Evolutionary conservation across 2,329 filamentous ascomycete genomes (phyloP), one percentile per base, ranked within the genome.

Genomic region (Aureobasidium pullulans): DNA sequence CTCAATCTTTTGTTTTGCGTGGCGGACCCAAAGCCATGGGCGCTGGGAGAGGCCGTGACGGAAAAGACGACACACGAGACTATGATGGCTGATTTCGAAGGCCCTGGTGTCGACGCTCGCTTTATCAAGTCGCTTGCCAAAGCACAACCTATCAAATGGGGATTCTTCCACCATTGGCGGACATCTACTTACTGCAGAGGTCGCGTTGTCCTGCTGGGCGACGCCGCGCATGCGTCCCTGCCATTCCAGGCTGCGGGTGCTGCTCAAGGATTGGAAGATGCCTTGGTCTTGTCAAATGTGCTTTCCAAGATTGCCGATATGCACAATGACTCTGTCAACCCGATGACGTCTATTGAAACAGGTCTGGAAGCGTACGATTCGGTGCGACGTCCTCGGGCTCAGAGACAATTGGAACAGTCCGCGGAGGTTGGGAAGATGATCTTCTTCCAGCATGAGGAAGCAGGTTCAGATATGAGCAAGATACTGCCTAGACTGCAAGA

Each of bases 61-160:
- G 16, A 36, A 31, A 46, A 34, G 29, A 43, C 40, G 8, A 57
- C 39, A 43, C 31, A 46, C 15, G 53, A 36, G 13, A 39, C 11
- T 13, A 57, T 57, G 53, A 57, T 57, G 53, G 53, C 28, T 8
- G 53, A 57, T 29, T 57, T 57, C 15, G 29, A 37, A 7, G 47
- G 31, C 5, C 16, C 31, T 4, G 34, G 19, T 9, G 40, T 57
- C 4, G 53, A 57, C 13, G 4, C 40, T 11, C 23, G 53, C 13
- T 37, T 57, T 11, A 10, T 10, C 13, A 4, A 57, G 36, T 15
- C 47, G 6, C 42, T 57, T 3, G 32, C 32, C 4, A 37, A 34
- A 19, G 39, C 39, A 5, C 36, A 47, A 16, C 53, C 53, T 34
- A 13, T 57, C 28, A 40, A 47, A 37, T 57, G 53, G 53, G 37